Evolutionary conservation across 768 basidiomycete genomes (phyloP).

Genomic region (Pseudohyphozyma bogoriensis): DNA sequence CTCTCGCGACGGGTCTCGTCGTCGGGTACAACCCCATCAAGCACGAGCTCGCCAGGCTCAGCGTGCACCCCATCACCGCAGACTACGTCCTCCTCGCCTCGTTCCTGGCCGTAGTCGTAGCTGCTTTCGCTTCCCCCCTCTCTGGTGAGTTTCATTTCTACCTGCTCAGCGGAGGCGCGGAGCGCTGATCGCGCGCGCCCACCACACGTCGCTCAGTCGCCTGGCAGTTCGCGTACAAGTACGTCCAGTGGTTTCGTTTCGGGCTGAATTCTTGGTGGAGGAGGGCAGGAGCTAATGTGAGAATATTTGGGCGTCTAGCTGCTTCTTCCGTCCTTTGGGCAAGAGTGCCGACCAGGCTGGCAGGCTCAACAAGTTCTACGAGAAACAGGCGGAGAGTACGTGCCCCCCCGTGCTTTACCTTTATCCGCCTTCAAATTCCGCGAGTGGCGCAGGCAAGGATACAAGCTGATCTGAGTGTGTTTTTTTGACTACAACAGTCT

Average conservation of each 20-base stretch:
- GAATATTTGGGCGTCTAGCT: too few species aligned
- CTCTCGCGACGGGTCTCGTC: background rate
- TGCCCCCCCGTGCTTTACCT: background rate
- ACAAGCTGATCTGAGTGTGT: background rate
- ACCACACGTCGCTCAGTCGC: background rate
- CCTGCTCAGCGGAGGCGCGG: too few species aligned
- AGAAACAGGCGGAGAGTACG: conserved; percentile 1
- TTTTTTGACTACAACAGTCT: conserved; percentile 37
- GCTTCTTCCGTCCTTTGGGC: conserved; percentile 20
- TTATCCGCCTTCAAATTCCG: background rate
- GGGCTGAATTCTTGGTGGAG: too few species aligned
- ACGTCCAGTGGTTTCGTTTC: too few species aligned
- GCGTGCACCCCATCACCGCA: background rate
- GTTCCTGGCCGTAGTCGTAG: background rate
- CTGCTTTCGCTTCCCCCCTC: background rate
- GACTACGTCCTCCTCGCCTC: conserved; percentile 4
- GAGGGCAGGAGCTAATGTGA: too few species aligned
- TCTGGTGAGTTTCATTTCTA: too few species aligned
- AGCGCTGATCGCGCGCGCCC: too few species aligned
- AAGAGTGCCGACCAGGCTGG: conserved; percentile 16
- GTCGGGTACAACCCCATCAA: conserved; percentile 8
- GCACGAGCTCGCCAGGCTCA: background rate
- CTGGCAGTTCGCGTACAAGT: conserved; percentile 19
- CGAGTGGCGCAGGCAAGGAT: too few species aligned
- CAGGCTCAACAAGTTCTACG: conserved; percentile 20